Evolutionary conservation across 163 green algal genomes (phyloP).

Genomic region (Trebouxia gelatinosa): DNA sequence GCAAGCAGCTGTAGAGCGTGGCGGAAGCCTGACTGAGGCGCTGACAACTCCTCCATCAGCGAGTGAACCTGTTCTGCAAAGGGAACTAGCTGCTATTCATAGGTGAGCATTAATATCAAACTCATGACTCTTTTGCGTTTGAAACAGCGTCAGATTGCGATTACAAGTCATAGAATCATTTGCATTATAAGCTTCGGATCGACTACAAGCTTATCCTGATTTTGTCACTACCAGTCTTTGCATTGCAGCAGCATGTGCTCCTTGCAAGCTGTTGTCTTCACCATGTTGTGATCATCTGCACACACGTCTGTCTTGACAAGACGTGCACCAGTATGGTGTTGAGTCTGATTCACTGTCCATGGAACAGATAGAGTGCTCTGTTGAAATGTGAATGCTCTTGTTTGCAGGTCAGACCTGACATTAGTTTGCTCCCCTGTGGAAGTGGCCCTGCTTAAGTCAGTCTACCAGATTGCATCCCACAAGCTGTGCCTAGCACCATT

Average conservation of each 20-base stretch:
- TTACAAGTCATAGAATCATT: neutral
- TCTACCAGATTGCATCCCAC: slow-evolving; percentile 42
- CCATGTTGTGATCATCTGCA: neutral
- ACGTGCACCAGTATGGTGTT: neutral
- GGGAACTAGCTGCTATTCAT: slow-evolving; percentile 61
- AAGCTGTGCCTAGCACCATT: slow-evolving; percentile 60
- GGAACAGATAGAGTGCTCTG: slow-evolving; percentile 6
- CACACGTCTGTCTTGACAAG: neutral
- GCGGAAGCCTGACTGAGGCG: slow-evolving; percentile 25
- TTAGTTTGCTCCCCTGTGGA: slow-evolving; percentile 67
- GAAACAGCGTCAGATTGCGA: neutral
- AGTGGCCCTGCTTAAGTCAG: slow-evolving; percentile 41
- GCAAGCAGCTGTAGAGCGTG: slow-evolving; percentile 20
- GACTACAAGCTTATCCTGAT: neutral
- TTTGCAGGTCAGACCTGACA: slow-evolving; percentile 55
- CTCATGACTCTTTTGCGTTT: neutral
- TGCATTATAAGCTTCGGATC: neutral
- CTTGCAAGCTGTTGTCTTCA: neutral
- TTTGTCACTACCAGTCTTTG: neutral
- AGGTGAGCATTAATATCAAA: slow-evolving; percentile 30
- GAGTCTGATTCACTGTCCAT: neutral
- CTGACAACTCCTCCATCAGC: slow-evolving; percentile 41
- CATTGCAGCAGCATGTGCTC: neutral
- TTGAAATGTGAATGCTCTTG: slow-evolving; percentile 15
- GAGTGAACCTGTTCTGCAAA: slow-evolving; percentile 33